Evolutionary conservation across 768 basidiomycete species (phyloP).

Genomic region (Rhodotorula graminis): DNA sequence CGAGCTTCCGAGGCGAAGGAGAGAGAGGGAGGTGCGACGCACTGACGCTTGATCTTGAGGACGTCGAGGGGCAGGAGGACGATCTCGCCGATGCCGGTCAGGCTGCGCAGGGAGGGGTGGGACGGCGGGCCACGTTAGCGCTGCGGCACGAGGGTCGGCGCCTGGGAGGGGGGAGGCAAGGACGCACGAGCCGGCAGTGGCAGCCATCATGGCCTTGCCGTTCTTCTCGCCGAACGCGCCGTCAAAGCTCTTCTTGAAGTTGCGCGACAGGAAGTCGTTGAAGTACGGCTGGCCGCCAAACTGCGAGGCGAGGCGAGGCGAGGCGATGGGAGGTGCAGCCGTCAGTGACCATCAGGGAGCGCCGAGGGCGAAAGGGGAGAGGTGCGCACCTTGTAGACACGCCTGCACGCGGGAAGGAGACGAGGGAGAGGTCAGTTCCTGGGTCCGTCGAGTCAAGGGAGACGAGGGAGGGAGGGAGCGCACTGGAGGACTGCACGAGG

Average conservation of each 20-base stretch:
- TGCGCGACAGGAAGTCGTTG: conserved; percentile 77
- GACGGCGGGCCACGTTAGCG: background rate
- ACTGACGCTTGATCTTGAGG: conserved; percentile 97
- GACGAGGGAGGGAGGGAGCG: background rate
- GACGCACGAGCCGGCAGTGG: conserved; percentile 80
- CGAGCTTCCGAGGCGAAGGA: background rate
- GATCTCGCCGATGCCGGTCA: conserved; percentile 88
- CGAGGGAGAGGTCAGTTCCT: background rate
- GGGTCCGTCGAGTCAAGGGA: background rate
- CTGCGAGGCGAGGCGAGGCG: no score
- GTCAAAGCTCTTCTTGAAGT: conserved; percentile 77
- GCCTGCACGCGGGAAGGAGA: conserved; percentile 5
- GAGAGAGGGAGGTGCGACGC: conserved; percentile 41
- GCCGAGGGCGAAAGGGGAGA: background rate
- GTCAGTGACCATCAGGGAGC: background rate
- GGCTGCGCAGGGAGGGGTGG: conserved; percentile 44
- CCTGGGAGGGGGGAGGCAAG: background rate
- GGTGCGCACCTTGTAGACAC: conserved; percentile 39
- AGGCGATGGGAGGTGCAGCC: no score
- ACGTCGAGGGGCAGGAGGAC: conserved; percentile 94
- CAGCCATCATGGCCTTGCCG: conserved; percentile 94
- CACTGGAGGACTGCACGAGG: conserved; percentile 39
- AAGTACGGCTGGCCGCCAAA: conserved; percentile 99
- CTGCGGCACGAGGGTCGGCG: no score
- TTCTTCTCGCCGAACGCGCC: conserved; percentile 85